Conservation (phyloP, 139 green algal genomes). For the Chlamydomonas sp. region DNA sequence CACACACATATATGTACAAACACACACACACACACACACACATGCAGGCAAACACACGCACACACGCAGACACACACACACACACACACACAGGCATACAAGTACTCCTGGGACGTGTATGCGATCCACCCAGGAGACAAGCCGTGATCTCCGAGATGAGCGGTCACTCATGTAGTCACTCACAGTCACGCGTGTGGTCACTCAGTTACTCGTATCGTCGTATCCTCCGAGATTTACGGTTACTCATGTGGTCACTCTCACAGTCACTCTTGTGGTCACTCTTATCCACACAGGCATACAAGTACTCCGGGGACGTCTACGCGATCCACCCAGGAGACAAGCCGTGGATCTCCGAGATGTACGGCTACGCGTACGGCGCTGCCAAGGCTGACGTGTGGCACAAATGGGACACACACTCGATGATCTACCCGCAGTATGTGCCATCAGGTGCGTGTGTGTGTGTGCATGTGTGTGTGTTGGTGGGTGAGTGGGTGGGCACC, state of each 20-base stretch:
- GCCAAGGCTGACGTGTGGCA: constrained; percentile 70
- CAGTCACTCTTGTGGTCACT: too few relatives aligned
- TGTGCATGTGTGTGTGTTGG: too few relatives aligned
- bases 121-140: constrained; percentile 53
- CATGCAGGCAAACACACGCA: too few relatives aligned
- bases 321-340: constrained; percentile 53
- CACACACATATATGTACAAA: too few relatives aligned
- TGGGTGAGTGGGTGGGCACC: too few relatives aligned
- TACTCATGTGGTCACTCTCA: too few relatives aligned
- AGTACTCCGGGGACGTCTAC: constrained; percentile 53
- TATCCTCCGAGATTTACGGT: too few relatives aligned
- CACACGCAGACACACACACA: neutral
- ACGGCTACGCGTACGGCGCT: constrained; percentile 76
- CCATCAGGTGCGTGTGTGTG: too few relatives aligned
- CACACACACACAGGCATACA: constrained; percentile 43
- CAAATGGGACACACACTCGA: constrained; percentile 49
- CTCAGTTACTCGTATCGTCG: too few relatives aligned
- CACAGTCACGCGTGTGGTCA: too few relatives aligned
- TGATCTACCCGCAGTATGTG: constrained; percentile 79
- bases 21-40: too few relatives aligned
- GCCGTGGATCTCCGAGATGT: constrained; percentile 84
- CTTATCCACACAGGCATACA: constrained; percentile 42
- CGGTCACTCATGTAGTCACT: too few relatives aligned
- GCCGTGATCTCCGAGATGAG: constrained; percentile 82
- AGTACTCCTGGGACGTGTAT: constrained; percentile 53